Evolutionary conservation across 768 basidiomycete species (phyloP), one percentile per base, ranked within the genome.

Genomic region (Erythrobasidium yunnanense): DNA sequence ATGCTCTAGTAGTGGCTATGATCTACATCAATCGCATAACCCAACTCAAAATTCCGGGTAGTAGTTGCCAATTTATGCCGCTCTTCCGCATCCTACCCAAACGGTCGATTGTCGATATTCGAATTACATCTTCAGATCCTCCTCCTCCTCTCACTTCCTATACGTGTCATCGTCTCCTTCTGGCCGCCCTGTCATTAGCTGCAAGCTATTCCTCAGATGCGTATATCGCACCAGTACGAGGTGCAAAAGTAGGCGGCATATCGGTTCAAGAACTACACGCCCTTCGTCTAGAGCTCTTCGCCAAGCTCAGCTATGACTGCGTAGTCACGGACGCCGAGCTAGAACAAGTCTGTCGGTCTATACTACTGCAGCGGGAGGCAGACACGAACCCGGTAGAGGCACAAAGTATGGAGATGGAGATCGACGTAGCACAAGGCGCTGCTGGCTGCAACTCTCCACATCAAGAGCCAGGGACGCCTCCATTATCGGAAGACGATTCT

Each of bases 11-110:
- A 11, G 58, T 72, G 22, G 67, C 66, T 25, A 42, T 67, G 22
- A 60, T 70, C 45, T 72, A 70, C 66, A 54, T 72, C 47, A 68
- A 72, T 58, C 65, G 70, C 20, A 66, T 72, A 38, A 65, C 70
- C 17, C 71, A 70, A n/a, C 58, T 27, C 38, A 18, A 33, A 25
- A 11, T 60, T 55, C n/a, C 1, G 1, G 22, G 23, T 22, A 58
- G 13, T 27, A n/a, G 7, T 11, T 11, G 11, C 11, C 38, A 42
- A 42, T 42, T 42, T 42, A n/a, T n/a, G 11, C 38, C 38, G 38
- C 38, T 42, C 11, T n/a, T 42, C 11, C 38, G n/a, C 11, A 42
- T 42, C n/a, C 11, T 42, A n/a, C 38, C 38, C 38, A 42, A 42
- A 42, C 38, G 38, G 11, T 11, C 38, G 11, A 42, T 42, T 42